Evolutionary conservation across 371 early-diverging fungal species (phyloP).

Genomic region (Dipsacomyces acuminosporus): DNA sequence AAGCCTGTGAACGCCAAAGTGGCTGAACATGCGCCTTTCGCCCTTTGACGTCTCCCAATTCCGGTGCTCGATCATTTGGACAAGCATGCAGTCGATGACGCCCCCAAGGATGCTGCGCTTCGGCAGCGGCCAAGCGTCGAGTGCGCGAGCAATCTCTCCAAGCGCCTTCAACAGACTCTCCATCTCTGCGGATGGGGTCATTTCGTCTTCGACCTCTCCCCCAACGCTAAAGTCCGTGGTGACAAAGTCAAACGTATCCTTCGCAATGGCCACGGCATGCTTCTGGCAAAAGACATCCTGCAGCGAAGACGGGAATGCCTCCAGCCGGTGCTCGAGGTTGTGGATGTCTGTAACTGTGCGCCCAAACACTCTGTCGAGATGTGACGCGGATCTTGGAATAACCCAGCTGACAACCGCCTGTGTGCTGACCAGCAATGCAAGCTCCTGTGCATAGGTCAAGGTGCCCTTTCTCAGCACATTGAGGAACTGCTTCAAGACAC

Average conservation of each 20-base stretch:
- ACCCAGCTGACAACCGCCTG: constrained; percentile 49
- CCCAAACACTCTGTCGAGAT: constrained; percentile 44
- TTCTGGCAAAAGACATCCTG: constrained; percentile 51
- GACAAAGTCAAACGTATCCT: constrained; percentile 40
- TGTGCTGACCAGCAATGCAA: constrained; percentile 51
- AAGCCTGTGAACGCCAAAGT: constrained; percentile 61
- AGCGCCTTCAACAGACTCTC: constrained; percentile 29
- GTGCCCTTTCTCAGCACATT: constrained; percentile 29
- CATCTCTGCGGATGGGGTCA: constrained; percentile 42
- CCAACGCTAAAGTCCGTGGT: constrained; percentile 27
- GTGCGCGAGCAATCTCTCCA: constrained; percentile 29
- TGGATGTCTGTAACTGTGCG: constrained; percentile 48
- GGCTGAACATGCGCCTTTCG: constrained; percentile 49
- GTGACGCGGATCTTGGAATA: constrained; percentile 43
- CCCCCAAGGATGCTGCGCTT: constrained; percentile 35
- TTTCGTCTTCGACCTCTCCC: constrained; percentile 24
- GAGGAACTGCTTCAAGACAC: constrained; percentile 49
- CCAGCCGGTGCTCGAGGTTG: constrained; percentile 47
- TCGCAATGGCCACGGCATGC: constrained; percentile 25
- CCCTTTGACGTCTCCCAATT: constrained; percentile 46
- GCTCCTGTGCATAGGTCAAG: constrained; percentile 28
- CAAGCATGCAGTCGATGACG: constrained; percentile 48
- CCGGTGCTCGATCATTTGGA: constrained; percentile 37
- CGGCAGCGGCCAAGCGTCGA: constrained; percentile 43
- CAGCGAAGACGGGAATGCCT: constrained; percentile 46